Evolutionary conservation across 1,139 yeast species (phyloP).

Genomic region (Magnusiomyces clavatus): DNA sequence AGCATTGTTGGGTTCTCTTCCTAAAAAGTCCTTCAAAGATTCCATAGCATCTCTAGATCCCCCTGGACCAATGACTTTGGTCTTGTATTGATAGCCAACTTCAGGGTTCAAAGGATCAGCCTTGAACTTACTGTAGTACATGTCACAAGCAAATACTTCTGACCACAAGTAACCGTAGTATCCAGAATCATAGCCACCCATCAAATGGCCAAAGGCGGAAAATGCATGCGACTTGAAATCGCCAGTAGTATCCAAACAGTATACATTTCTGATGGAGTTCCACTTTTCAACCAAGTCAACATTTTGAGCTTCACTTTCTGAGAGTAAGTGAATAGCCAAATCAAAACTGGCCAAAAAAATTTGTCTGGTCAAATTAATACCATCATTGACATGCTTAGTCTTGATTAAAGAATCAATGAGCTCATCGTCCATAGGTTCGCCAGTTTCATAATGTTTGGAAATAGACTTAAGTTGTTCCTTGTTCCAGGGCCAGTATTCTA

Average conservation of each 20-base stretch:
- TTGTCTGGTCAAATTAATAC: slow-evolving; percentile 62
- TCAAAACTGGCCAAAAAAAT: slow-evolving; percentile 73
- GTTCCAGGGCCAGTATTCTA: slow-evolving; percentile 87
- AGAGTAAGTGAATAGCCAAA: slow-evolving; percentile 55
- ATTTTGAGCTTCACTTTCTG: slow-evolving; percentile 30
- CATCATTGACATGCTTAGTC: slow-evolving; percentile 72
- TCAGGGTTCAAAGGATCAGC: slow-evolving; percentile 56
- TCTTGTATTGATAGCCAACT: slow-evolving; percentile 61
- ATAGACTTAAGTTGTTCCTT: slow-evolving; percentile 48
- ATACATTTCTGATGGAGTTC: slow-evolving; percentile 55
- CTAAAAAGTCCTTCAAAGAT: slow-evolving; percentile 56
- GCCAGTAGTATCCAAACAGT: slow-evolving; percentile 47
- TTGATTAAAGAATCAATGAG: slow-evolving; percentile 52
- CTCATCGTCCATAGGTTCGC: slow-evolving; percentile 50
- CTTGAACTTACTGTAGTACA: slow-evolving; percentile 65
- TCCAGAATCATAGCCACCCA: slow-evolving; percentile 81
- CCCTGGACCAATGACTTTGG: slow-evolving; percentile 60
- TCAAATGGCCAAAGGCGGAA: slow-evolving; percentile 73
- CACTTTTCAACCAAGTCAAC: slow-evolving; percentile 49
- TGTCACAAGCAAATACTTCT: slow-evolving; percentile 77
- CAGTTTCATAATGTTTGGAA: slow-evolving; percentile 56
- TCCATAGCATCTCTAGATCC: slow-evolving; percentile 65
- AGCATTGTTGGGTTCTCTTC: slow-evolving; percentile 63
- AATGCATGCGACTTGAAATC: slow-evolving; percentile 54
- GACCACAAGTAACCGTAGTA: slow-evolving; percentile 86